Conservation (phyloP, 495 filamentous ascomycete species). For the Daldinia loculata region DNA sequence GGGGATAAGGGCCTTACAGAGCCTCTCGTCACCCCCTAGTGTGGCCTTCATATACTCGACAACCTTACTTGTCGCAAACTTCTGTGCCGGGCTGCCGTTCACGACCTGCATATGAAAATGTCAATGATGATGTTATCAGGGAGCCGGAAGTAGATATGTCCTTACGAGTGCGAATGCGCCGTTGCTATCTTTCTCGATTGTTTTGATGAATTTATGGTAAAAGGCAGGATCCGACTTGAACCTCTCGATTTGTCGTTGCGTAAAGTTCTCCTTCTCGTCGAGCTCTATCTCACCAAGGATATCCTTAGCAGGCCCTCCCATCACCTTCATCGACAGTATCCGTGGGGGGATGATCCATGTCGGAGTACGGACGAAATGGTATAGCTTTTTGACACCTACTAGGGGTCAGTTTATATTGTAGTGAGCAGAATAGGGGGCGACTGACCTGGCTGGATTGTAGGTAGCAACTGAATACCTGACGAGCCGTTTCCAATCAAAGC, state of each 20-base stretch:
- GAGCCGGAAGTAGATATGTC: not conserved
- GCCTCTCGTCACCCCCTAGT: slow-evolving; percentile 42
- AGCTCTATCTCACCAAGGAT: slow-evolving; percentile 45
- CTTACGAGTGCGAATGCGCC: slow-evolving; percentile 44
- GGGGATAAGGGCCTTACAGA: slow-evolving; percentile 66
- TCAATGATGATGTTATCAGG: slow-evolving; percentile 14
- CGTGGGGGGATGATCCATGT: slow-evolving; percentile 72
- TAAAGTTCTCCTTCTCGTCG: slow-evolving; percentile 49
- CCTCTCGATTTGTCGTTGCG: slow-evolving; percentile 54
- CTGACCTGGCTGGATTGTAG: slow-evolving; percentile 64
- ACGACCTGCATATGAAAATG: slow-evolving; percentile 45
- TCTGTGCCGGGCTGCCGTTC: slow-evolving; percentile 46
- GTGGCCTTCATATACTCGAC: slow-evolving; percentile 43
- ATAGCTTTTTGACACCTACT: slow-evolving; percentile 55
- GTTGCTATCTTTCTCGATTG: slow-evolving; percentile 41
- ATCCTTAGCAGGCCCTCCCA: slow-evolving; percentile 47
- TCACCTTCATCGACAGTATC: slow-evolving; percentile 53
- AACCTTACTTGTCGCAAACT: slow-evolving; percentile 38
- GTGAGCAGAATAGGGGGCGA: slow-evolving; percentile 50
- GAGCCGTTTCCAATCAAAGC: slow-evolving; percentile 68
- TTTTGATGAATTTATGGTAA: slow-evolving; percentile 43
- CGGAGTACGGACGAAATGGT: slow-evolving; percentile 63
- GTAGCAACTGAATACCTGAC: slow-evolving; percentile 68
- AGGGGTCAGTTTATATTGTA: slow-evolving; percentile 38
- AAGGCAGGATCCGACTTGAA: slow-evolving; percentile 51